phyloP scores from a whole-genome alignment of 176 grass and related monocot species.

The Juncus inflexus region DNA sequence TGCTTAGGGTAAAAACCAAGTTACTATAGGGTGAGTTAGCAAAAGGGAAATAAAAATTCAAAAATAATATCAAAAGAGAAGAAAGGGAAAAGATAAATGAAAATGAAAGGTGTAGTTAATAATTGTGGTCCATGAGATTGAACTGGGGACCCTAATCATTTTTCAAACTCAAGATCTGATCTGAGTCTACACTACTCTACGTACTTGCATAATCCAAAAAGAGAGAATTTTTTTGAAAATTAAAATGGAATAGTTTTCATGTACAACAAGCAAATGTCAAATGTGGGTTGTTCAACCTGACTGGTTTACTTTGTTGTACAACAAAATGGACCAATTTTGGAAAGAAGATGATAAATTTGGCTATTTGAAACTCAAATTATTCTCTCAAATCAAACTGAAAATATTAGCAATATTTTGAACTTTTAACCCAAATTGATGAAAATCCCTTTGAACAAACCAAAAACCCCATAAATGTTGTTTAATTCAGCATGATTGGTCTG shows the following conservation, averaged over 20 bases:
- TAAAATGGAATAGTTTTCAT: neutral
- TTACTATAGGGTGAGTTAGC: neutral
- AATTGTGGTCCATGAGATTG: conserved; percentile 12
- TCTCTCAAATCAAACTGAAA: too few species aligned
- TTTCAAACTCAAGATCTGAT: conserved; percentile 23
- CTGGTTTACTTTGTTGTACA: too few species aligned
- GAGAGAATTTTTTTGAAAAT: neutral
- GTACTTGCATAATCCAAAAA: neutral
- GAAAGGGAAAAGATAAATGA: conserved; percentile 18
- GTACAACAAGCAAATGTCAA: neutral
- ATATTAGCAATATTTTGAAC: too few species aligned
- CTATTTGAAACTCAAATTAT: too few species aligned
- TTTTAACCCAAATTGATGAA: too few species aligned
- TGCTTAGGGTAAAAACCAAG: neutral
- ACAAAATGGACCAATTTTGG: too few species aligned
- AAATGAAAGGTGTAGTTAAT: neutral
- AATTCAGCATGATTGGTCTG: too few species aligned
- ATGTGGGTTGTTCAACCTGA: neutral
- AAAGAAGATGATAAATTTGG: too few species aligned
- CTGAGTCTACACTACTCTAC: neutral
- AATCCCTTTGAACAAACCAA: too few species aligned
- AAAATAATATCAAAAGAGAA: conserved; percentile 9
- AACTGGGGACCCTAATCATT: neutral
- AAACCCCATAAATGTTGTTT: too few species aligned
- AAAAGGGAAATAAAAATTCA: neutral